Base-by-base conservation (phyloP, 192 early-diverging fungal species). In the Oehlia diaphana region DNA sequence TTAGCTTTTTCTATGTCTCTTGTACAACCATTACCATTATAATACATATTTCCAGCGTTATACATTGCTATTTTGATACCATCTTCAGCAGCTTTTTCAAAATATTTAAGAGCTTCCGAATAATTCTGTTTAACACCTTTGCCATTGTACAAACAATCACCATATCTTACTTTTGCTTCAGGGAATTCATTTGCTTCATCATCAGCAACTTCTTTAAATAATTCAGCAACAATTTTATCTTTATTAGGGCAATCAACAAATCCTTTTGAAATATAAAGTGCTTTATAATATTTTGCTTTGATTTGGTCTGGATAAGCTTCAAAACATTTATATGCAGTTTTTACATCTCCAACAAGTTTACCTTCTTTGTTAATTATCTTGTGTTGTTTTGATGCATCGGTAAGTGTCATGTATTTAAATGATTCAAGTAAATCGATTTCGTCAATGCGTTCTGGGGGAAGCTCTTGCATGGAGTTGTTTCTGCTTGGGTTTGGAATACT, bases 201-300 rank as follows among this genome's bases (percentile, higher is more conserved):
- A 42, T 42, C 39, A 42, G 39, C 39, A 42, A 42, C 39, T 69
- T 69, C 68, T 70, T 70, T 70, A 70, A 23, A 70, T 39, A 42
- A n/a, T 42, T 42, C 14, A 2, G 68, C 68, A 9, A 33, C 68
- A n/a, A 13, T 14, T 9, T 21, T 70, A 19, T 39, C 35, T n/a
- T 21, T 70, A 31, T 31, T 2, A 21, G 7, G 68, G 14, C 33
- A 35, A 33, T 2, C 7, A 26, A 12, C 9, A 4, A 14, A 16
- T 66, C 2, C 50, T 8, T 31, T 26, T 42, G 39, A 42, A 42
- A 42, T 6, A 9, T 66, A 66, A 66, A 35, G 33, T 31, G 26
- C 64, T 13, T 31, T 31, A 31, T 12, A 65, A 14, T 65, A 65
- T 33, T 65, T 65, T 10, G 64, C 64, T 10, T 65, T 65, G 23